Base-by-base conservation (phyloP, 2,329 filamentous ascomycete species). In the Aspergillus floridensis region DNA sequence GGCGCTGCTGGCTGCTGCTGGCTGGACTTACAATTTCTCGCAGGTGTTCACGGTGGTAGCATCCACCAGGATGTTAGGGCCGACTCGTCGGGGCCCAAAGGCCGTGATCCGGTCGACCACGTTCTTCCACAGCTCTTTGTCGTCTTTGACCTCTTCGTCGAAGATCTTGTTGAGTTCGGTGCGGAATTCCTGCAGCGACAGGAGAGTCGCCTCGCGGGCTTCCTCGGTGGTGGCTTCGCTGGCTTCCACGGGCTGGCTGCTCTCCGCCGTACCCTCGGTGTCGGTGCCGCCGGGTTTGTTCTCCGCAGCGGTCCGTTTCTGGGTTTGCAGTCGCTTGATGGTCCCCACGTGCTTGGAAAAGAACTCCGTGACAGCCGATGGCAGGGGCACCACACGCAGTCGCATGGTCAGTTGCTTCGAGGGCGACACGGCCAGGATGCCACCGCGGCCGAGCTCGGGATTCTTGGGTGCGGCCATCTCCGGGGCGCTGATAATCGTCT, bases 381-480 rank as follows among this genome's bases (percentile, higher is more conserved):
- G 92, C 10, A 99, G 77, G 2, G 95, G 95, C 14, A 89, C 81
- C 1, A 97, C 90, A 10, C 89, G 84, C 19, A 98, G 72, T 1
- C 86, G 85, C 16, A 99, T 80, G 0, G 86, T 90, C 19, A 96
- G 84, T 68, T 96, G 92, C 75, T 96, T 96, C 31, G 92, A 96
- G 60, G 88, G 88, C 0, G 92, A 96, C 10, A 87, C 81, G 4
- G 85, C 85, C 24, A 92, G 80, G 0, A 96, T 88, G 0, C 86
- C 89, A 50, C 95, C 95, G 70, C 95, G 85, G 1, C 93, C 93
- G 19, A 97, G 82, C 12, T 96, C 91, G 64, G 93, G 89, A 75
- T 96, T 91, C 60, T 84, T 91, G 0, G 92, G 90, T 1, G 92
- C 87, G 24, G 92, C 88, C 95, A 99, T 99, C 75, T 99, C 95